Evolutionary conservation across 176 grass and related monocot genomes (phyloP).

Genomic region (Oryza glaberrima): DNA sequence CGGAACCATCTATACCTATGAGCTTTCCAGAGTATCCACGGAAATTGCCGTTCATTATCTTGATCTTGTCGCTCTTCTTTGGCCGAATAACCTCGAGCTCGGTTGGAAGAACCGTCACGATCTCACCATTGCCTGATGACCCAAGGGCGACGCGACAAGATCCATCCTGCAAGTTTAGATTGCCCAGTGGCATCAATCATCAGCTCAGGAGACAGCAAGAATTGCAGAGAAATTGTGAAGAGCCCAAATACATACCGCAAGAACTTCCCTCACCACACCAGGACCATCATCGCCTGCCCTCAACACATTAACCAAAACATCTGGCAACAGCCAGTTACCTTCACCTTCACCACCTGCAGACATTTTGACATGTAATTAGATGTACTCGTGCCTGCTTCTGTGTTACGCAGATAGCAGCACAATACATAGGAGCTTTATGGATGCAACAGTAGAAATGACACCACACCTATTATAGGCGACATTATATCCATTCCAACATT

Average conservation of each 20-base stretch:
- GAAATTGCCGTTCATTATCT: slow-evolving; percentile 79
- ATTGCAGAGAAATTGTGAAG: not conserved
- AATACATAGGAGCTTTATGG: not conserved
- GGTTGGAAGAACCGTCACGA: slow-evolving; percentile 48
- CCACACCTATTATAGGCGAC: slow-evolving; percentile 85
- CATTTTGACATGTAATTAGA: slow-evolving; percentile 25
- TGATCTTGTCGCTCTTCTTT: slow-evolving; percentile 89
- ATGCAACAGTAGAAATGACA: slow-evolving; percentile 12
- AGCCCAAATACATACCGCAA: slow-evolving; percentile 54
- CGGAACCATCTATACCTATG: slow-evolving; percentile 92
- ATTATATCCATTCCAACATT: slow-evolving; percentile 96
- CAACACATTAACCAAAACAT: slow-evolving; percentile 74
- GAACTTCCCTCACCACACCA: slow-evolving; percentile 78
- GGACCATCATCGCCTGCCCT: slow-evolving; percentile 65
- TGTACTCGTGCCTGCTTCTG: not conserved
- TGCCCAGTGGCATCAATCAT: slow-evolving; percentile 13
- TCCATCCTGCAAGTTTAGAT: slow-evolving; percentile 71
- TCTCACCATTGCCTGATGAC: slow-evolving; percentile 63
- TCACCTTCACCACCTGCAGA: slow-evolving; percentile 83
- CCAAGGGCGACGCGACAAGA: slow-evolving; percentile 76
- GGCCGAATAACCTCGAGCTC: slow-evolving; percentile 86
- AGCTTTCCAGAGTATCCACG: slow-evolving; percentile 81
- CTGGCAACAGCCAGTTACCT: slow-evolving; percentile 65
- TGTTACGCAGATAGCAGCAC: not conserved
- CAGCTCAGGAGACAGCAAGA: not conserved